Conservation (phyloP, 2,329 filamentous ascomycete species). For the Colletotrichum sp. region DNA sequence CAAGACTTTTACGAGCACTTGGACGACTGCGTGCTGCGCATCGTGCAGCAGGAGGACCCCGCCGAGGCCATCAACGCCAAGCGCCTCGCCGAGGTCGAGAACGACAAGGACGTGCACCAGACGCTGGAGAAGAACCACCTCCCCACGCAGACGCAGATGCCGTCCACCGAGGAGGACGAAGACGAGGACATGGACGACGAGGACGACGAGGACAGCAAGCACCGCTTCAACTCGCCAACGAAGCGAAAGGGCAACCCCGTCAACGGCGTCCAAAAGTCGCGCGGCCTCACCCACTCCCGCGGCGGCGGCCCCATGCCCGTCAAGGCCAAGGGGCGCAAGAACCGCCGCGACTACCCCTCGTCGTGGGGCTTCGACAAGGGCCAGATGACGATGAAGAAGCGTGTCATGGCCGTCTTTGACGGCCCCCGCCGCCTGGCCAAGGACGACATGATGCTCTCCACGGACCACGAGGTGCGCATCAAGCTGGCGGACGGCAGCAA, state of each 20-base stretch:
- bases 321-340: constrained; percentile 78
- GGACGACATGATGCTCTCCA: constrained; percentile 98
- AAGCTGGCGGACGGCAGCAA: constrained; percentile 75
- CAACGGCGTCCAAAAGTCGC: constrained; percentile 68
- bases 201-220: constrained; percentile 56
- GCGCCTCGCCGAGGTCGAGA: constrained; percentile 68
- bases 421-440: constrained; percentile 88
- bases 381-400: constrained; percentile 99
- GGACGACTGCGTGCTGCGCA: constrained; percentile 75
- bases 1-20: constrained; percentile 99
- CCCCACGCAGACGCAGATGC: constrained; percentile 47
- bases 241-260: constrained; percentile 62
- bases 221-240: constrained; percentile 45
- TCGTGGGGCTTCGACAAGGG: constrained; percentile 92
- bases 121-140: constrained; percentile 70
- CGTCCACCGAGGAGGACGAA: constrained; percentile 42
- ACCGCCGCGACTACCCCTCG: constrained; percentile 89
- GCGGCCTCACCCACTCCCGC: constrained; percentile 79
- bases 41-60: constrained; percentile 74
- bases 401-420: constrained; percentile 91
- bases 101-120: constrained; percentile 66
- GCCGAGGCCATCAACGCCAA: constrained; percentile 72
- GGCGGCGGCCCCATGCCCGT: constrained; percentile 66
- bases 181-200: constrained; percentile 56
- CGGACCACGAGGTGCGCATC: constrained; percentile 91